These are phyloP conservation scores for Smithsoniella earleae DNA, from an alignment of 163 green algal genomes.

Conservation along the genomic window DNA sequence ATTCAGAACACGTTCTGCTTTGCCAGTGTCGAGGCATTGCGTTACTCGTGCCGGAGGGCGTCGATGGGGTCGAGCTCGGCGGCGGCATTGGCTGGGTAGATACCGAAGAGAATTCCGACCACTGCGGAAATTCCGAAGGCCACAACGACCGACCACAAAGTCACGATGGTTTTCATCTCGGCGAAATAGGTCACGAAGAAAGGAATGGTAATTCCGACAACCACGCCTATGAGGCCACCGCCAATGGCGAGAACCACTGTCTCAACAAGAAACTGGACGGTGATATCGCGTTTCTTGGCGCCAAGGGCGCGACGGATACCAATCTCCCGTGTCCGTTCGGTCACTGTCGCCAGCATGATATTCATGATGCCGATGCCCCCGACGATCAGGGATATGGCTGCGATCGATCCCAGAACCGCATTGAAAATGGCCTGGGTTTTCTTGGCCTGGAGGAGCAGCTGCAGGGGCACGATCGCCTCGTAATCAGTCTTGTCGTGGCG, in stretches of 20 bases:
- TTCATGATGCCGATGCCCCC: constrained; percentile 28
- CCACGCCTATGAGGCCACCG: background rate
- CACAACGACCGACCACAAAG: background rate
- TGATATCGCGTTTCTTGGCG: constrained; percentile 7
- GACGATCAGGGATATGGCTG: constrained; percentile 26
- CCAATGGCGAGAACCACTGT: background rate
- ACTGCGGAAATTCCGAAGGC: background rate
- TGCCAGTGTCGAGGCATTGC: too few species aligned
- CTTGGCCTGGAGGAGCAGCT: background rate
- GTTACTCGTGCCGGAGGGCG: background rate
- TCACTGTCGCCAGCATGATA: background rate
- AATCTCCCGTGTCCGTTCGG: constrained; percentile 25
- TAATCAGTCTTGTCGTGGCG: background rate
- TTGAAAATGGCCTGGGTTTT: background rate
- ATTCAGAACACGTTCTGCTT: too few species aligned
- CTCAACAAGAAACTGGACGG: constrained; percentile 1
- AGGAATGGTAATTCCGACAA: background rate
- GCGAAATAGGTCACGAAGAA: background rate
- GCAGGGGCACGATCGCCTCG: background rate
- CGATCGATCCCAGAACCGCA: background rate
- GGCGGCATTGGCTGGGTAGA: background rate
- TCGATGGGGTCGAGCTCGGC: background rate
- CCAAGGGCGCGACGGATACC: too few species aligned
- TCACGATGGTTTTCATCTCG: background rate
- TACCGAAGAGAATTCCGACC: background rate